Percentiles rank a stretch among this genome's conserved stretches.
phyloP scores from a whole-genome alignment of 257 asterid genomes.

The Nicotiana tomentosiformis region DNA sequence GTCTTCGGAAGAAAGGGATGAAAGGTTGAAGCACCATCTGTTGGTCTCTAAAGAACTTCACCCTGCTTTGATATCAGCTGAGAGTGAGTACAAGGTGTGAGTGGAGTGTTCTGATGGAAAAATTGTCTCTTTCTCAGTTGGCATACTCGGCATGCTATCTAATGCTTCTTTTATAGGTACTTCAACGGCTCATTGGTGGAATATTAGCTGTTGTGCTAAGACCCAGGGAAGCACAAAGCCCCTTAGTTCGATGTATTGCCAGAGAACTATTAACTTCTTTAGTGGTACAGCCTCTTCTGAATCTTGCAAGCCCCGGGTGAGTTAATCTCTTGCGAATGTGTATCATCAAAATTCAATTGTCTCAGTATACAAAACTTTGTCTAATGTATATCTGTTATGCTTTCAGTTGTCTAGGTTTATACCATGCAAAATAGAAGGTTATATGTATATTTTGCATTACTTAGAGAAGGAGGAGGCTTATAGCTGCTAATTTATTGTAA shows the following conservation, averaged over 20 bases:
- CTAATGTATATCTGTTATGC: neutral
- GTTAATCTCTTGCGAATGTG: slow-evolving; percentile 28
- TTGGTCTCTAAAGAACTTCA: slow-evolving; percentile 86
- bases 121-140: slow-evolving; percentile 13
- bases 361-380: neutral
- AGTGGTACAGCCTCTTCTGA: slow-evolving; percentile 91
- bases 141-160: slow-evolving; percentile 19
- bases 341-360: neutral
- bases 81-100: slow-evolving; percentile 99
- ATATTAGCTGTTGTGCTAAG: slow-evolving; percentile 82
- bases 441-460: neutral
- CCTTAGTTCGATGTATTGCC: slow-evolving; percentile 88
- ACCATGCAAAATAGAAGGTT: neutral
- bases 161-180: slow-evolving; percentile 48
- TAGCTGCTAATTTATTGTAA: neutral
- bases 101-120: slow-evolving; percentile 50
- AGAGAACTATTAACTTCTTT: slow-evolving; percentile 90
- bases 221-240: slow-evolving; percentile 92
- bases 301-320: slow-evolving; percentile 88
- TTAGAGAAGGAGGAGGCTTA: neutral
- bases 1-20: slow-evolving; percentile 98
- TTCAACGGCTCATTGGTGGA: slow-evolving; percentile 94
- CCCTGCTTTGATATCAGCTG: slow-evolving; percentile 95
- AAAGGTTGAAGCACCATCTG: slow-evolving; percentile 87
- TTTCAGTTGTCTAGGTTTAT: neutral